phyloP scores from a whole-genome alignment of 148 eudicot species.

The Vaccinium vitisidaea region DNA sequence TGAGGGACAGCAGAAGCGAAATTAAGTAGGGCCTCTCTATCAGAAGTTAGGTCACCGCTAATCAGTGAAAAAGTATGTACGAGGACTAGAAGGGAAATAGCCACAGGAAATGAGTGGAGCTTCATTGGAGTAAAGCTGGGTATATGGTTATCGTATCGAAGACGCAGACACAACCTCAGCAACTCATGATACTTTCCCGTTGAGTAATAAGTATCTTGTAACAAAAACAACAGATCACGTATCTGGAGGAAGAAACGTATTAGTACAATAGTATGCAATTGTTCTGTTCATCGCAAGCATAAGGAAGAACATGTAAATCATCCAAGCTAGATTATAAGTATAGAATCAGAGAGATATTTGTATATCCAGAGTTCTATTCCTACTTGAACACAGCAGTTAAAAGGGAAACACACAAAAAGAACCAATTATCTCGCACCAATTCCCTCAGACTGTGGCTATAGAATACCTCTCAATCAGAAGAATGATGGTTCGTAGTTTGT shows the following conservation, averaged over 20 bases:
- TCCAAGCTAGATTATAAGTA: background rate
- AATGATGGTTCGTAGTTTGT: background rate
- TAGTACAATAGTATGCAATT: background rate
- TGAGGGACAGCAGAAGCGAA: slow-evolving; percentile 70
- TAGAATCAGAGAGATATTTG: background rate
- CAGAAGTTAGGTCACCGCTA: slow-evolving; percentile 63
- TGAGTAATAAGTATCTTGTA: slow-evolving; percentile 1
- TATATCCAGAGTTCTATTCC: background rate
- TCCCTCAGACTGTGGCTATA: background rate
- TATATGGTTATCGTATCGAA: background rate
- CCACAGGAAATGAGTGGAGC: slow-evolving; percentile 26
- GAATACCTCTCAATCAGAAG: background rate
- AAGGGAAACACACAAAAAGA: background rate
- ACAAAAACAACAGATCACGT: slow-evolving; percentile 4
- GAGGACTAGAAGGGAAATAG: slow-evolving; percentile 30
- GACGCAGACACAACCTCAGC: background rate
- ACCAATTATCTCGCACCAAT: background rate
- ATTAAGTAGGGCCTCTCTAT: slow-evolving; percentile 63
- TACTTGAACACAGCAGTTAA: background rate
- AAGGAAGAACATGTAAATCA: background rate
- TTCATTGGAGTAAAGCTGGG: slow-evolving; percentile 33
- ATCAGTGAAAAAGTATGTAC: slow-evolving; percentile 26
- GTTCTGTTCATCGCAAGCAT: background rate
- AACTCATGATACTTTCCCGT: slow-evolving; percentile 4
- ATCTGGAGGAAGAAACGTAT: slow-evolving; percentile 15